Base-by-base conservation (phyloP, 1,139 yeast genomes). In the Zygoascus sp. region DNA sequence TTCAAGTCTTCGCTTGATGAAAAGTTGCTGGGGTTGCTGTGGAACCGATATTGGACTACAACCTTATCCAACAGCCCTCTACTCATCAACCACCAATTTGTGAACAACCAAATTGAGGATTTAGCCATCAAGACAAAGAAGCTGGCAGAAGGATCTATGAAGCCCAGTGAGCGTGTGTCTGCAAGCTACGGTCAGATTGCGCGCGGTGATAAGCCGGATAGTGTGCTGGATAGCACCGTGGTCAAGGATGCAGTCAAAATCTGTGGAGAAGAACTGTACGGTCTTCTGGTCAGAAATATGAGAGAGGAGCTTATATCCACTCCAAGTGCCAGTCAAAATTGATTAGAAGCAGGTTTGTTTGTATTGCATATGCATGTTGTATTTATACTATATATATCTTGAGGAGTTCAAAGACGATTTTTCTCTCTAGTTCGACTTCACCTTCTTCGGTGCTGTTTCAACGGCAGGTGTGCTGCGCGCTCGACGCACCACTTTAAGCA, bases 1-100 rank as follows among this genome's bases (percentile, higher is more conserved):
- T 85, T 83, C 67, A 74, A 77, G 49, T 79, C 79, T 38, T 63
- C 70, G 1, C 58, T 72, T n/a, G 92, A 85, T 55, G 58, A 66
- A 10, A 67, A 67, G 47, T 61, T 81, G 37, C 62, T 79, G 34
- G 72, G 75, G 40, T 58, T 69, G 39, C 57, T 78, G 40, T 72
- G 77, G 72, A 68, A 68, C 56, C 73, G 74, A 56, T 74, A 77
- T 42, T 79, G 81, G 84, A 68, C 75, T 16, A 58, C 63, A 10
- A 65, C 66, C 9, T 54, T 69, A n/a, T 57, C 70, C 1, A 62
- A 60, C 40, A 59, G 63, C 7, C 54, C 66, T 5, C 51, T 61
- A 13, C 45, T 58, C 22, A 57, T 60, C 19, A 60, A 61, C 41
- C 62, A 58, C 20, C 63, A 62, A 15, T 64, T 61, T 49, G 72